Percentiles rank a stretch among this genome's conserved stretches.
These are phyloP conservation scores for Alternaria triticimaculans DNA, from an alignment of 2,329 filamentous ascomycete species.

Conservation along the genomic window DNA sequence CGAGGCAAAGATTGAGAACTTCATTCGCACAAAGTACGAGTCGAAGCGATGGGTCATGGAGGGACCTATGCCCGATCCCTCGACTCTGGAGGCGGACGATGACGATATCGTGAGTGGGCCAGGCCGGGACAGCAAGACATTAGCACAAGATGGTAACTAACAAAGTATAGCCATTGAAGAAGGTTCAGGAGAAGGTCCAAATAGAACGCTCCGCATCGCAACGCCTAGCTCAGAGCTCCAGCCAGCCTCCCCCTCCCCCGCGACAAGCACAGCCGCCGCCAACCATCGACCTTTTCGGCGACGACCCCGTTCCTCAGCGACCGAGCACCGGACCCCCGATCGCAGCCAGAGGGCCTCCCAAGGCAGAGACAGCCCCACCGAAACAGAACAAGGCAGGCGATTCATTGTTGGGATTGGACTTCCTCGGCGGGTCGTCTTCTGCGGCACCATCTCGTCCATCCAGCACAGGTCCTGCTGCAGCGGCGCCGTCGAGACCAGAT, in stretches of 20 bases:
- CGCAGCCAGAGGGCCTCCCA: conserved; percentile 62
- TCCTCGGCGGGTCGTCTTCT: conserved; percentile 76
- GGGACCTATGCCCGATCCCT: conserved; percentile 90
- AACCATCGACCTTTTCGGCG: conserved; percentile 79
- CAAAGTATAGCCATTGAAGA: conserved; percentile 63
- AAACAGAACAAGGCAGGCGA: conserved; percentile 76
- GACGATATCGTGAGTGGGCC: conserved; percentile 74
- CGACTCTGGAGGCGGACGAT: conserved; percentile 79
- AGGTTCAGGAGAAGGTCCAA: conserved; percentile 74
- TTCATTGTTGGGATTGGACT: conserved; percentile 90
- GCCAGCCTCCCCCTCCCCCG: conserved; percentile 37
- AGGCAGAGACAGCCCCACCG: conserved; percentile 66
- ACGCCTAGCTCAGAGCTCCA: conserved; percentile 50
- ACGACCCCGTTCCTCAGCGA: conserved; percentile 70
- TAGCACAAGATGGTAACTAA: too few relatives aligned
- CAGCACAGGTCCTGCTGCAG: conserved; percentile 71
- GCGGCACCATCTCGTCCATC: conserved; percentile 77
- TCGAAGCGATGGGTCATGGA: conserved; percentile 99
- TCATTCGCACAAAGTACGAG: conserved; percentile 98
- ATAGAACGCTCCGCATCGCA: conserved; percentile 66
- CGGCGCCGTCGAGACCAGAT: conserved; percentile 80
- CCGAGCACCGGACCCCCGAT: conserved; percentile 74
- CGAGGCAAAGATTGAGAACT: conserved; percentile 99
- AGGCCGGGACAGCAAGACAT: too few relatives aligned
- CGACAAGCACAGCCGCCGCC: conserved; percentile 44